Conservation (phyloP, 192 early-diverging fungal genomes). For the Coemansia sp. region DNA sequence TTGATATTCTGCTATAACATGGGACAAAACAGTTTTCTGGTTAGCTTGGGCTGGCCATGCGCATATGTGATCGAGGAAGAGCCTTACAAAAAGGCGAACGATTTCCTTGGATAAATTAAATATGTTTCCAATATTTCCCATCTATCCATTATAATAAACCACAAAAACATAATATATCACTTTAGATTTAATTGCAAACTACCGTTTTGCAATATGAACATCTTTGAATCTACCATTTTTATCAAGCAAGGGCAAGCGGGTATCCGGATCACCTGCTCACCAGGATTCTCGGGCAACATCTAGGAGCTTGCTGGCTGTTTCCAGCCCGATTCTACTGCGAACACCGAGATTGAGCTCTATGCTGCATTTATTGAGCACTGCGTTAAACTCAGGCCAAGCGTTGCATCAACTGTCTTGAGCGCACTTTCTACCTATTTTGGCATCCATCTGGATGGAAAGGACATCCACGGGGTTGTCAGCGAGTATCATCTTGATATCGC, state of each 20-base stretch:
- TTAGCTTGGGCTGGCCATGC: too few species aligned
- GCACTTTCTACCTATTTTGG: slow-evolving; percentile 8
- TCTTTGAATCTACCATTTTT: too few species aligned
- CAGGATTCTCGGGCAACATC: background rate
- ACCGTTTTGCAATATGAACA: too few species aligned
- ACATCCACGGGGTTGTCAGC: slow-evolving; percentile 22
- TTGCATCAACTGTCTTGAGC: slow-evolving; percentile 1
- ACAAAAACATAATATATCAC: too few species aligned
- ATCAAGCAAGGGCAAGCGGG: background rate
- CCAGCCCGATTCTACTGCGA: background rate
- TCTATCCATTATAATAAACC: too few species aligned
- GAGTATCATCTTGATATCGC: background rate
- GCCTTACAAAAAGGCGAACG: too few species aligned
- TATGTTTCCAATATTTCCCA: too few species aligned
- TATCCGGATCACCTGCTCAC: background rate
- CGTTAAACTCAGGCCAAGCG: background rate
- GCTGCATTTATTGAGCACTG: slow-evolving; percentile 16
- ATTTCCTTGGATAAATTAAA: too few species aligned
- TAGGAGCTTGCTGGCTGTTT: background rate
- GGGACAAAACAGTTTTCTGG: too few species aligned
- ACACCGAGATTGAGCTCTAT: slow-evolving; percentile 11
- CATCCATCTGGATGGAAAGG: background rate
- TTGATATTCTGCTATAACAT: too few species aligned
- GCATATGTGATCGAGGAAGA: too few species aligned
- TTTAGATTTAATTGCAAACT: too few species aligned